phyloP scores from a whole-genome alignment of 1,139 yeast species.

The Hansenula lynferdii region DNA sequence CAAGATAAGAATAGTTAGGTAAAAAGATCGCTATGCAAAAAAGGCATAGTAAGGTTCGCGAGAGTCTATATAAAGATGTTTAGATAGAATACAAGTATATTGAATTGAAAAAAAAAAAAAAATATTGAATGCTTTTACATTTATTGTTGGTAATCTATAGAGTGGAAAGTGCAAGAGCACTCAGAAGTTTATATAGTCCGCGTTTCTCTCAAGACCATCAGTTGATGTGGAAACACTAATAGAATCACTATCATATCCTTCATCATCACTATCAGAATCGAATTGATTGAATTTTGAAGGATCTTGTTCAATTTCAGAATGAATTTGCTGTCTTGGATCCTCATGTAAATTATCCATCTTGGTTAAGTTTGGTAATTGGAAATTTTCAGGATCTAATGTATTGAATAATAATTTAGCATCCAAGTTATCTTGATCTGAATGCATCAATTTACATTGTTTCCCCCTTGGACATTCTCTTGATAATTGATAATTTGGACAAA shows the following conservation, averaged over 20 bases:
- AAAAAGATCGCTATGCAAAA: too few species aligned
- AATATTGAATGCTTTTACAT: too few species aligned
- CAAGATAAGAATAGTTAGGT: too few species aligned
- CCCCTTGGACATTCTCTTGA: constrained; percentile 52
- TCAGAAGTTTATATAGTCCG: constrained; percentile 22
- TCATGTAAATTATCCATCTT: constrained; percentile 12
- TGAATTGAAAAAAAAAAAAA: too few species aligned
- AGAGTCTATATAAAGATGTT: too few species aligned
- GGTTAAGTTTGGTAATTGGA: constrained; percentile 35
- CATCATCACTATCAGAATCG: constrained; percentile 30
- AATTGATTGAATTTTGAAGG: constrained; percentile 20
- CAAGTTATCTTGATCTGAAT: constrained; percentile 30
- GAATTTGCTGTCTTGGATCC: constrained; percentile 16
- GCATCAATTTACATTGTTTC: constrained; percentile 43
- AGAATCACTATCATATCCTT: constrained; percentile 32
- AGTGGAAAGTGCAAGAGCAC: too few species aligned
- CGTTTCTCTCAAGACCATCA: constrained; percentile 26
- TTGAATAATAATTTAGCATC: constrained; percentile 22
- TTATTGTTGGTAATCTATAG: too few species aligned
- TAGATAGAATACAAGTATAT: too few species aligned
- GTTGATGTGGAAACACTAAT: constrained; percentile 12
- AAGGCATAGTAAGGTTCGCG: too few species aligned
- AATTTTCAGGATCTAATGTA: constrained; percentile 22
- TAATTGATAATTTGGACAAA: constrained; percentile 71
- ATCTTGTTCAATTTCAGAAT: constrained; percentile 23